phyloP scores from a whole-genome alignment of 345 rosid genomes.

The Trapa bicornis region DNA sequence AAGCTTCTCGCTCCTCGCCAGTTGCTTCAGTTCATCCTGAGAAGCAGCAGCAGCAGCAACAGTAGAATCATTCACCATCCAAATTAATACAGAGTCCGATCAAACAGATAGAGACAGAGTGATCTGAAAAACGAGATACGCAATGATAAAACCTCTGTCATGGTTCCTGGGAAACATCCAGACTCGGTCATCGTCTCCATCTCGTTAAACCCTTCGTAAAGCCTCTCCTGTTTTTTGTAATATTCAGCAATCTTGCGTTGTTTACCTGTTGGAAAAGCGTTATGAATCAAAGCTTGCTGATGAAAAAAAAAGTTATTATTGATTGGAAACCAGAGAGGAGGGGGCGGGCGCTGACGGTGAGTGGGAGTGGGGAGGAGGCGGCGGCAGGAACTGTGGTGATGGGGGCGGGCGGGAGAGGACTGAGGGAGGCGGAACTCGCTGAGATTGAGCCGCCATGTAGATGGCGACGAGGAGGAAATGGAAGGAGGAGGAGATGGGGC shows the following conservation, averaged over 20 bases:
- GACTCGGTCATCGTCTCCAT: conserved; percentile 55
- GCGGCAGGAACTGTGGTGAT: conserved; percentile 2
- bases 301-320: too few relatives aligned
- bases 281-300: not conserved
- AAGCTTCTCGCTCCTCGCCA: conserved; percentile 52
- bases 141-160: conserved; percentile 38
- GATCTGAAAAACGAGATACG: too few relatives aligned
- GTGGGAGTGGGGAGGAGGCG: conserved; percentile 8
- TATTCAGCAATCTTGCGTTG: conserved; percentile 60
- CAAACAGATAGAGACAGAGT: not conserved
- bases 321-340: not conserved
- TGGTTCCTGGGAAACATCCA: conserved; percentile 35
- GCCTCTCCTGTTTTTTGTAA: conserved; percentile 70
- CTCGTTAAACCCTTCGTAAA: conserved; percentile 60
- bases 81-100: too few relatives aligned
- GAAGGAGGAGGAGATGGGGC: conserved; percentile 1
- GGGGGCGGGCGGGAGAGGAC: not conserved
- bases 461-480: conserved; percentile 3
- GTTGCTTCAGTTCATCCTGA: conserved; percentile 65
- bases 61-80: too few relatives aligned
- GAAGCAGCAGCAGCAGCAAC: not conserved
- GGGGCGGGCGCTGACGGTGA: not conserved
- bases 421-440: conserved; percentile 13
- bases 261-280: conserved; percentile 25
- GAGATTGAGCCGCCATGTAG: conserved; percentile 16